These are phyloP conservation scores for Schrenkiella parvula DNA, from an alignment of 345 rosid genomes.

Conservation along the genomic window DNA sequence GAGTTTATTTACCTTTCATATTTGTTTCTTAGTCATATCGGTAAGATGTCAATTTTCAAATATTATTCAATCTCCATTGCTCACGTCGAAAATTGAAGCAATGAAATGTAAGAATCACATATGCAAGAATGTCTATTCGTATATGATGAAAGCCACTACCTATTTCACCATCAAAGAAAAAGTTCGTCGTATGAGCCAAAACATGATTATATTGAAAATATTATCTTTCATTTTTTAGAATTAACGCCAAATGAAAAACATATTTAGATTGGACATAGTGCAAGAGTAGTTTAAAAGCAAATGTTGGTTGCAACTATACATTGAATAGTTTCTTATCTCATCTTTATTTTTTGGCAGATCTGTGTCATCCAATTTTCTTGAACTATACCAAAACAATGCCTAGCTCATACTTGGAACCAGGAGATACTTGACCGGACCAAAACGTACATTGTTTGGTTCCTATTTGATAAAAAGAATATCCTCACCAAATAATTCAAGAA, in stretches of 20 bases:
- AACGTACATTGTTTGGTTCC: background rate
- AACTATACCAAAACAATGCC: background rate
- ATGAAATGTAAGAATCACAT: background rate
- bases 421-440: background rate
- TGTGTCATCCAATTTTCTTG: constrained; percentile 14
- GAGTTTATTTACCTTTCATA: background rate
- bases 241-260: constrained; percentile 6
- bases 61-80: background rate
- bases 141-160: constrained; percentile 14
- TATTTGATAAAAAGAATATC: background rate
- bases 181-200: constrained; percentile 32
- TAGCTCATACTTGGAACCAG: background rate
- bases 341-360: constrained; percentile 23
- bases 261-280: constrained; percentile 14
- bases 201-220: constrained; percentile 18
- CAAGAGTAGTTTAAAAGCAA: constrained; percentile 35
- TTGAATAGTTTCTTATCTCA: constrained; percentile 34
- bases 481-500: background rate
- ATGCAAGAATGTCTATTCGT: constrained; percentile 1
- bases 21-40: background rate
- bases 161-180: constrained; percentile 21
- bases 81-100: background rate
- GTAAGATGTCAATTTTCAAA: too few species aligned
- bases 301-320: constrained; percentile 27
- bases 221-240: constrained; percentile 19